phyloP scores from a whole-genome alignment of 805 yeast genomes.

The Saturnispora diversa region DNA sequence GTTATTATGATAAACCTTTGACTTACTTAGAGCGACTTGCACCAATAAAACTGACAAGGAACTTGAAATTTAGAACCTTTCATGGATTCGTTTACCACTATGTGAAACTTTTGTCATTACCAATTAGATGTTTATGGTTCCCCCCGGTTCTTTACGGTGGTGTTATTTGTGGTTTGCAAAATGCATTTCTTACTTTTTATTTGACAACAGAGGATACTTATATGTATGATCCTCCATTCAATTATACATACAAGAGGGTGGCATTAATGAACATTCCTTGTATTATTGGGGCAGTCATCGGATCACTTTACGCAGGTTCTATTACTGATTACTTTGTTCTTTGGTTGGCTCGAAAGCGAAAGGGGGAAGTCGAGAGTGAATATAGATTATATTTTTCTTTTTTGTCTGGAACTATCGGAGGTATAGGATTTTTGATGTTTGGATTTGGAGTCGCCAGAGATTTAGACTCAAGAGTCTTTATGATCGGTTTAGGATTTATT shows the following conservation, averaged over 20 bases:
- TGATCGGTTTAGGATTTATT: constrained; percentile 54
- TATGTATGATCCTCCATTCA: constrained; percentile 57
- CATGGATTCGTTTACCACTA: constrained; percentile 30
- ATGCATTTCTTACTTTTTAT: constrained; percentile 65
- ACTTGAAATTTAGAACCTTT: background rate
- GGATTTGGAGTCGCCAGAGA: constrained; percentile 53
- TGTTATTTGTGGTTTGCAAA: constrained; percentile 72
- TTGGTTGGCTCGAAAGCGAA: constrained; percentile 53
- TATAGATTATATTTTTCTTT: constrained; percentile 51
- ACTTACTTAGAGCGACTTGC: constrained; percentile 15
- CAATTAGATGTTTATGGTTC: constrained; percentile 30
- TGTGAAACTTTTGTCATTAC: constrained; percentile 28
- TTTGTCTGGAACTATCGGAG: constrained; percentile 50
- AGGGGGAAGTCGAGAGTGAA: constrained; percentile 59
- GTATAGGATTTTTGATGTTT: constrained; percentile 54
- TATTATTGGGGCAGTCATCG: constrained; percentile 54
- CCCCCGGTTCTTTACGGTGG: constrained; percentile 60
- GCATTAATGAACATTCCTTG: constrained; percentile 74
- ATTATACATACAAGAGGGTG: constrained; percentile 54
- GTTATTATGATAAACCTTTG: constrained; percentile 20
- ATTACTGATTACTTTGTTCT: constrained; percentile 54
- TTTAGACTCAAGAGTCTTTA: constrained; percentile 45
- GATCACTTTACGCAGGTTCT: constrained; percentile 60
- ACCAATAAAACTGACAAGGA: constrained; percentile 10
- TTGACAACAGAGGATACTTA: constrained; percentile 62